Evolutionary conservation across 1,139 yeast genomes (phyloP).

Genomic region (Arxiozyma telluris): DNA sequence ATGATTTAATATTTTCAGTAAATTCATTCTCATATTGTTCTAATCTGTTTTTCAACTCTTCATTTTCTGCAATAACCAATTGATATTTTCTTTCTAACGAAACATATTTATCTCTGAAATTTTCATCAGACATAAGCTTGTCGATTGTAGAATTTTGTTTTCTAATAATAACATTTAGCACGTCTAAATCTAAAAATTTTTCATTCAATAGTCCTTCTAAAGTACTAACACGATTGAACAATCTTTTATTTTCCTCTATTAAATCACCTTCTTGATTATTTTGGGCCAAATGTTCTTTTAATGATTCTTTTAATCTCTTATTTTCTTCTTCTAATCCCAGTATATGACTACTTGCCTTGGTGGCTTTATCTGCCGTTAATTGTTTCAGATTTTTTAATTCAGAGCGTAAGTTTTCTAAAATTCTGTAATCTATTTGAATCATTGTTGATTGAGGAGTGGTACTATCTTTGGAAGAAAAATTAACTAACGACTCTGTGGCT

Average conservation of each 20-base stretch:
- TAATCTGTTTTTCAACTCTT: slow-evolving; percentile 31
- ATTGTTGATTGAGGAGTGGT: background rate
- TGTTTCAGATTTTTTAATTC: slow-evolving; percentile 41
- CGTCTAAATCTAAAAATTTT: slow-evolving; percentile 45
- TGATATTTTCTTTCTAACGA: slow-evolving; percentile 43
- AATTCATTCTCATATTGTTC: slow-evolving; percentile 11
- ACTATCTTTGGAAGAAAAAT: background rate
- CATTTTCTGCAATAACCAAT: slow-evolving; percentile 39
- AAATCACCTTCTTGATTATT: slow-evolving; percentile 31
- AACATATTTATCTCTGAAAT: slow-evolving; percentile 39
- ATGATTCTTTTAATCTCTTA: slow-evolving; percentile 20
- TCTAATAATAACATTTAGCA: slow-evolving; percentile 47
- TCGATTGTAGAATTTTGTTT: slow-evolving; percentile 38
- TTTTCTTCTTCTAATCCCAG: slow-evolving; percentile 41
- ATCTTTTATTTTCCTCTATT: slow-evolving; percentile 38
- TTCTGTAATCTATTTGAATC: slow-evolving; percentile 3
- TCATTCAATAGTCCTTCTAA: slow-evolving; percentile 50
- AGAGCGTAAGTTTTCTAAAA: slow-evolving; percentile 27
- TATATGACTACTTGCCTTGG: slow-evolving; percentile 45
- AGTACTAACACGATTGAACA: slow-evolving; percentile 37
- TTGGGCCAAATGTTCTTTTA: slow-evolving; percentile 27
- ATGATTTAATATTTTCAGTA: slow-evolving; percentile 12
- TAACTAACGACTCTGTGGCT: background rate
- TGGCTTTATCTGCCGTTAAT: slow-evolving; percentile 44
- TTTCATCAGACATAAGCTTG: slow-evolving; percentile 30